phyloP scores from a whole-genome alignment of 2,329 filamentous ascomycete species.

The Alternaria consortialis region DNA sequence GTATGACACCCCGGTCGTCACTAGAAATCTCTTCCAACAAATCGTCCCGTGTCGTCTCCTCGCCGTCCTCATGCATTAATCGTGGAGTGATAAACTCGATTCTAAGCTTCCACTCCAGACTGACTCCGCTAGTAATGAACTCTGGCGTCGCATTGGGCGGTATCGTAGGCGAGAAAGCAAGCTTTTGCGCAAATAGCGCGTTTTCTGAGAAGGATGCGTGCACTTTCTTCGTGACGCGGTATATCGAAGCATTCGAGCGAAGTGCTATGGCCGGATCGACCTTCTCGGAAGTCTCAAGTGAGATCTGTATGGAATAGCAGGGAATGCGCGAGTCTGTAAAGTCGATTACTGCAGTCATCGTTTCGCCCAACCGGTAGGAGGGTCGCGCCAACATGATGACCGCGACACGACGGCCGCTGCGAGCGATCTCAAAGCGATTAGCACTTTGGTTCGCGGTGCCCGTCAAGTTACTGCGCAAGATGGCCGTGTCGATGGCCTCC shows the following conservation, averaged over 20 bases:
- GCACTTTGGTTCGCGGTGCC: conserved; percentile 76
- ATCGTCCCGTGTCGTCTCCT: conserved; percentile 44
- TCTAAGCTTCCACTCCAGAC: conserved; percentile 85
- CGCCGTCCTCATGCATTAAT: conserved; percentile 49
- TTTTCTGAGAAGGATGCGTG: conserved; percentile 82
- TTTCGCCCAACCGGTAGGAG: conserved; percentile 88
- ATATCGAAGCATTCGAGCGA: conserved; percentile 83
- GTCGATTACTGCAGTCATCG: conserved; percentile 83
- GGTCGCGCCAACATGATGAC: conserved; percentile 89
- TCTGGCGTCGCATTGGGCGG: conserved; percentile 86
- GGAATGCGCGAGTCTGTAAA: conserved; percentile 80
- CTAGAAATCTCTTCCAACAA: conserved; percentile 81
- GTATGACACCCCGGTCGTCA: conserved; percentile 79
- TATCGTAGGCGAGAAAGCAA: conserved; percentile 84
- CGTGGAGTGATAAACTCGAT: conserved; percentile 91
- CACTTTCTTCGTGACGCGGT: conserved; percentile 83
- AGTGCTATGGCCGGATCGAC: conserved; percentile 83
- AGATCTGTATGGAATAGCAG: conserved; percentile 84
- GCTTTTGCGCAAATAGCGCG: conserved; percentile 78
- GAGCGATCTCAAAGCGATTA: conserved; percentile 95
- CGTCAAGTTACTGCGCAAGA: conserved; percentile 71
- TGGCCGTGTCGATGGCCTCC: conserved; percentile 90
- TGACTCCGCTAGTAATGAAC: conserved; percentile 89
- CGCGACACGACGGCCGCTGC: conserved; percentile 89
- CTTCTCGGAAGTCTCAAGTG: conserved; percentile 86